Conservation (phyloP, 78 protist species). For the Dictyostelium firmibasis region DNA sequence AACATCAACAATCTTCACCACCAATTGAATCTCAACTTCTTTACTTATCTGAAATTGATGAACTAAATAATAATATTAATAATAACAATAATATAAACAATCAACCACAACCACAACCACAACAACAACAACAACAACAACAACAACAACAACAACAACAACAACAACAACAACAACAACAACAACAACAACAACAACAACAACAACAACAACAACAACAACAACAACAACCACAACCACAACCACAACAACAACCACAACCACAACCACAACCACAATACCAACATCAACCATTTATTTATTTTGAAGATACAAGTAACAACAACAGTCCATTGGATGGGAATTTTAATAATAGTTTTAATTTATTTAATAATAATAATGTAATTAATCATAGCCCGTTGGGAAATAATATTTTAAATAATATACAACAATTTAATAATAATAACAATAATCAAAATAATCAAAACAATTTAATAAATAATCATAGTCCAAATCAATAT, state of each 20-base stretch:
- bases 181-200: no score
- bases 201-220: neutral
- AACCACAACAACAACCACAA: neutral
- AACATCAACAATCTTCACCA: constrained; percentile 24
- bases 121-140: neutral
- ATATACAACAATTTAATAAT: neutral
- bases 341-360: constrained; percentile 5
- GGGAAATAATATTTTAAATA: neutral
- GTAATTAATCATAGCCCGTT: constrained; percentile 1
- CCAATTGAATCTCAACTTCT: constrained; percentile 37
- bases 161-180: no score
- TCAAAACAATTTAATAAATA: constrained; percentile 20
- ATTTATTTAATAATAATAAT: constrained; percentile 9
- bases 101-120: no score
- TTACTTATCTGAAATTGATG: constrained; percentile 15
- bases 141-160: no score
- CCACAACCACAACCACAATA: neutral
- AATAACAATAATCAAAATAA: neutral
- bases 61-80: neutral
- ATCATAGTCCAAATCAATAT: constrained; percentile 10
- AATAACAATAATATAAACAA: neutral
- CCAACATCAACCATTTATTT: neutral
- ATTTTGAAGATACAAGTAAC: neutral
- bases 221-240: neutral
- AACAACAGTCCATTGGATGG: neutral